Conservation (phyloP, 331 rosid genomes). For the Acacia pycnantha region DNA sequence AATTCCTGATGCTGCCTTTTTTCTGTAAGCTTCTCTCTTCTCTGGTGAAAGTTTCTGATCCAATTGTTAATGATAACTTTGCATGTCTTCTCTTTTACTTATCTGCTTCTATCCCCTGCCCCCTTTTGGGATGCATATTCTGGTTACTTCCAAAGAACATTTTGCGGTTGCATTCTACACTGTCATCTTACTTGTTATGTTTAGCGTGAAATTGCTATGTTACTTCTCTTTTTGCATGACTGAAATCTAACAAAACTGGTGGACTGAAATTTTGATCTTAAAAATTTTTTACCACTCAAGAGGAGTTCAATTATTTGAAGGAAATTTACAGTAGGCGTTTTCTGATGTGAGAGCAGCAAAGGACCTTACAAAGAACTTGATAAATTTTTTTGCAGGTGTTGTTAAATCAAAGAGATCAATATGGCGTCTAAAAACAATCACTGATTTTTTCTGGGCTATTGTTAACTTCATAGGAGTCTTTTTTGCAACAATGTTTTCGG, state of each 20-base stretch:
- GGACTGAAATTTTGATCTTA: neutral
- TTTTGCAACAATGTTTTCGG: slow-evolving; percentile 94
- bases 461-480: slow-evolving; percentile 71
- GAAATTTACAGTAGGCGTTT: neutral
- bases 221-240: neutral
- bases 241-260: neutral
- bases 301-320: neutral
- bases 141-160: neutral
- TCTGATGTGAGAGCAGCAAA: neutral
- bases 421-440: slow-evolving; percentile 79
- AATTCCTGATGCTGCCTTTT: neutral
- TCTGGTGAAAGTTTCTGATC: neutral
- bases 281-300: neutral
- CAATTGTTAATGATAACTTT: neutral
- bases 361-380: neutral
- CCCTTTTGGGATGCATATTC: neutral
- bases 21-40: neutral
- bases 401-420: slow-evolving; percentile 77
- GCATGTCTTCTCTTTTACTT: neutral
- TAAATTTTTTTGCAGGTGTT: slow-evolving; percentile 54
- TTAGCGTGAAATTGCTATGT: neutral
- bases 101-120: neutral
- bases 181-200: neutral
- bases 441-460: slow-evolving; percentile 87
- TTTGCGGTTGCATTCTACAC: neutral